A percentile compares a stretch with the other conserved stretches of the same genome.
Conservation (phyloP, 768 basidiomycete species). For the Imleria badia region DNA sequence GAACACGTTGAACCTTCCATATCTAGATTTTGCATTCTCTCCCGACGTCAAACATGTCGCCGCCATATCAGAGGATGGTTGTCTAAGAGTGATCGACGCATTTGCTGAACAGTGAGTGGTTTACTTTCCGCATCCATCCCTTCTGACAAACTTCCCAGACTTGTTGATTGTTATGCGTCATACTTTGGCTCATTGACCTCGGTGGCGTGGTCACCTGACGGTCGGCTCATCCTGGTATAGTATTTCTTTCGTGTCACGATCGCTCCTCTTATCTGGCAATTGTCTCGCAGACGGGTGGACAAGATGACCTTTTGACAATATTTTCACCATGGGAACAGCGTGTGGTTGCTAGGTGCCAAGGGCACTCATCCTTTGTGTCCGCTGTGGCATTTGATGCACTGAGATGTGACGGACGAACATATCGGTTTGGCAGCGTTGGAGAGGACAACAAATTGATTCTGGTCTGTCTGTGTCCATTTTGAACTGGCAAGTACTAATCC, state of each 20-base stretch:
- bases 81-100: conserved; percentile 86
- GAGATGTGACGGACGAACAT: conserved; percentile 84
- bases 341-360: conserved; percentile 93
- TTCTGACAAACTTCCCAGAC: conserved; percentile 41
- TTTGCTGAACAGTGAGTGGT: conserved; percentile 74
- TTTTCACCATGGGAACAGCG: conserved; percentile 94
- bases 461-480: conserved; percentile 42
- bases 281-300: conserved; percentile 77
- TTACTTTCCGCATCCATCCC: neutral
- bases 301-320: conserved; percentile 94
- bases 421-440: conserved; percentile 93
- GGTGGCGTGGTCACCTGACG: conserved; percentile 94
- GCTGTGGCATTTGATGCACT: conserved; percentile 88
- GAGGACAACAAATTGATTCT: conserved; percentile 95
- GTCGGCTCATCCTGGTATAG: conserved; percentile 81
- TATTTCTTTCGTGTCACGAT: neutral
- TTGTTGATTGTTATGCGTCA: conserved; percentile 92
- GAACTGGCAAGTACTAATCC: neutral
- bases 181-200: conserved; percentile 93
- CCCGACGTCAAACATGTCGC: conserved; percentile 91
- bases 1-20: neutral
- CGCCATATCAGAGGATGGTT: conserved; percentile 90
- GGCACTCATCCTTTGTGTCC: conserved; percentile 93
- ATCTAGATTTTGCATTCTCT: conserved; percentile 84
- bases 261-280: neutral